Conservation (phyloP, 2,329 filamentous ascomycete genomes). For the Aspergillus arachidicola region DNA sequence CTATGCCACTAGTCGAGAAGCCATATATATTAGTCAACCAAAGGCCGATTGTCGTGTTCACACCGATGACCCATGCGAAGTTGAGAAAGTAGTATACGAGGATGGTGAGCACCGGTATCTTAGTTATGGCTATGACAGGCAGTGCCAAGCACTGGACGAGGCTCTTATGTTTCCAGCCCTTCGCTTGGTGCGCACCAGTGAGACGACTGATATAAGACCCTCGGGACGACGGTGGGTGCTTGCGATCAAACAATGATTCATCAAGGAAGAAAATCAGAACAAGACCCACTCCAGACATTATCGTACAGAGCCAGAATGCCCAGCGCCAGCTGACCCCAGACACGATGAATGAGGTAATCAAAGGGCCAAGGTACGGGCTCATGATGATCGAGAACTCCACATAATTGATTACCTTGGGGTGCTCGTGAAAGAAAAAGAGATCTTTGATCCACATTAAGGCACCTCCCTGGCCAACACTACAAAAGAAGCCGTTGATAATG, state of each 20-base stretch:
- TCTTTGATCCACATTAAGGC: conserved; percentile 60
- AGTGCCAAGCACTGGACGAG: conserved; percentile 46
- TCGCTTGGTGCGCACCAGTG: conserved; percentile 31
- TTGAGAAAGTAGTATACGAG: conserved; percentile 36
- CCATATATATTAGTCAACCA: conserved; percentile 53
- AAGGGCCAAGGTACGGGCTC: conserved; percentile 43
- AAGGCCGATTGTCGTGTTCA: conserved; percentile 58
- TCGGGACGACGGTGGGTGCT: neutral
- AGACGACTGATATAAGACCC: conserved; percentile 19
- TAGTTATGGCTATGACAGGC: conserved; percentile 40
- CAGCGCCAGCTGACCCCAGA: conserved; percentile 39
- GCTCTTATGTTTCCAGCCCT: conserved; percentile 36
- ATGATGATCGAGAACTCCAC: conserved; percentile 44
- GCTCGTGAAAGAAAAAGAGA: conserved; percentile 63
- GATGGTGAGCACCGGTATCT: conserved; percentile 32
- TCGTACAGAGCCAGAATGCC: conserved; percentile 31
- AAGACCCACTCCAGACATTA: conserved; percentile 26
- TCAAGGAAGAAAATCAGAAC: conserved; percentile 26
- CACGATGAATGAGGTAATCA: conserved; percentile 54
- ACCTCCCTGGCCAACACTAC: conserved; percentile 39
- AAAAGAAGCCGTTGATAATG: conserved; percentile 53
- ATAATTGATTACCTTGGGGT: conserved; percentile 41
- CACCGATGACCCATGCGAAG: conserved; percentile 53
- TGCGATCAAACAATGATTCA: conserved; percentile 32
- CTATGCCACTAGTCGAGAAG: conserved; percentile 52